Evolutionary conservation across 2,329 filamentous ascomycete genomes (phyloP), one percentile per base, ranked within the genome.

Genomic region (Aspergillus persii): DNA sequence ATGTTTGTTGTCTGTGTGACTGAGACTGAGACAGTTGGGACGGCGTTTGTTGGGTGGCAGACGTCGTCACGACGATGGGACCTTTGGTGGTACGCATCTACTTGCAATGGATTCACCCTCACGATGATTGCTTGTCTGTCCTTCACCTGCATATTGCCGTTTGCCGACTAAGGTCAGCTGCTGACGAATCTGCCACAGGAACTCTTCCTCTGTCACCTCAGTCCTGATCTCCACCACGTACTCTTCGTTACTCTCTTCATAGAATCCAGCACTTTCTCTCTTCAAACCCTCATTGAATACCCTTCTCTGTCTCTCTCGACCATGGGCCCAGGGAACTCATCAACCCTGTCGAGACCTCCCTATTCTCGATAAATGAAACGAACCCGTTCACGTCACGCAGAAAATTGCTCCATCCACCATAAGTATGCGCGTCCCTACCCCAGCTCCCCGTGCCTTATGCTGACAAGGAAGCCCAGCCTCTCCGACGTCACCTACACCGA

Each of bases 401-500:
- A 12, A 41, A 41, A 41, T 41, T 41, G 15, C 39, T 52, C 8
- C 31, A 52, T 2, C 46, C 57, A 3, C 50, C 59, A 12, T 48
- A 23, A 23, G 18, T 23, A 23, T 23, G 18, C 18, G 18, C 18
- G 18, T 23, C 18, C 18, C 18, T 23, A 23, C 18, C 18, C 18
- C 18, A 23, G 18, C 18, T 23, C 18, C 18, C 18, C 18, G 18
- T 23, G 18, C 18, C 18, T 23, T 23, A 23, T 23, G 18, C 18
- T 23, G 18, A 2, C 18, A 23, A 23, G 18, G 18, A 23, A 23
- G 18, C 18, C 3, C 26, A 67, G 76, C 58, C 71, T 89, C 2
- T 85, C 86, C 1, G 79, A 77, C 51, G 73, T 89, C 53, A 81
- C 78, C 8, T 88, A 80, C 67, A 78, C 80, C 12, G 81, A 88